Evolutionary conservation across 2,329 filamentous ascomycete species (phyloP).

Genomic region (Simplicillium aogashimaense): DNA sequence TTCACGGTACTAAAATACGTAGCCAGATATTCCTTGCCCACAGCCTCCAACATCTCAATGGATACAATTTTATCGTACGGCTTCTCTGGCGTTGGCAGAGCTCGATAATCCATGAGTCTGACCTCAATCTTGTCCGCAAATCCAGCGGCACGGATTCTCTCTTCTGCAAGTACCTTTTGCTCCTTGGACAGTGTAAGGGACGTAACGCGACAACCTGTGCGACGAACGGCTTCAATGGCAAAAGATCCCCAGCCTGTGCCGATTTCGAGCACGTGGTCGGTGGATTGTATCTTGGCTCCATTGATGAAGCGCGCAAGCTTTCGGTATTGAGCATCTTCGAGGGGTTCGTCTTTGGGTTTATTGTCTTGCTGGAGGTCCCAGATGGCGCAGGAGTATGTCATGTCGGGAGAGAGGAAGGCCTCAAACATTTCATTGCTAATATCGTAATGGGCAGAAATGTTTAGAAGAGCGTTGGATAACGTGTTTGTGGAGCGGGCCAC

Average conservation of each 20-base stretch:
- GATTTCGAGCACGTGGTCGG: slow-evolving; percentile 64
- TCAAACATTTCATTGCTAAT: slow-evolving; percentile 70
- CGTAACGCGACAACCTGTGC: slow-evolving; percentile 59
- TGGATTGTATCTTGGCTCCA: slow-evolving; percentile 50
- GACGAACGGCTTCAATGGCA: slow-evolving; percentile 57
- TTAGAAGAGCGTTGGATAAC: slow-evolving; percentile 47
- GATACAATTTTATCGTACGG: slow-evolving; percentile 63
- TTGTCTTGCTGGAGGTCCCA: slow-evolving; percentile 32
- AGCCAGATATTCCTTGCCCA: slow-evolving; percentile 56
- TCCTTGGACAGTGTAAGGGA: slow-evolving; percentile 58
- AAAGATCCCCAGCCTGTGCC: slow-evolving; percentile 70
- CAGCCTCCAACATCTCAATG: slow-evolving; percentile 71
- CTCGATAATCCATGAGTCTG: slow-evolving; percentile 58
- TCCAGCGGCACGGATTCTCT: slow-evolving; percentile 51
- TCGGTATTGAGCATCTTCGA: slow-evolving; percentile 57
- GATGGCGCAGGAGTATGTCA: slow-evolving; percentile 67
- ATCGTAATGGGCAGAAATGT: slow-evolving; percentile 66
- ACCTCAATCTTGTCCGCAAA: slow-evolving; percentile 53
- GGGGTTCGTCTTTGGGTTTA: slow-evolving; percentile 38
- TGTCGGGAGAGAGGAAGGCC: slow-evolving; percentile 62
- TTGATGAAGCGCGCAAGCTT: slow-evolving; percentile 59
- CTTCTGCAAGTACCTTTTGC: slow-evolving; percentile 58
- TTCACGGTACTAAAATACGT: slow-evolving; percentile 60
- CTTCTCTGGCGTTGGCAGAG: slow-evolving; percentile 39
- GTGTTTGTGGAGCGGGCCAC: slow-evolving; percentile 49